Base-by-base conservation (phyloP, 345 rosid genomes). In the Litchi chinensis region DNA sequence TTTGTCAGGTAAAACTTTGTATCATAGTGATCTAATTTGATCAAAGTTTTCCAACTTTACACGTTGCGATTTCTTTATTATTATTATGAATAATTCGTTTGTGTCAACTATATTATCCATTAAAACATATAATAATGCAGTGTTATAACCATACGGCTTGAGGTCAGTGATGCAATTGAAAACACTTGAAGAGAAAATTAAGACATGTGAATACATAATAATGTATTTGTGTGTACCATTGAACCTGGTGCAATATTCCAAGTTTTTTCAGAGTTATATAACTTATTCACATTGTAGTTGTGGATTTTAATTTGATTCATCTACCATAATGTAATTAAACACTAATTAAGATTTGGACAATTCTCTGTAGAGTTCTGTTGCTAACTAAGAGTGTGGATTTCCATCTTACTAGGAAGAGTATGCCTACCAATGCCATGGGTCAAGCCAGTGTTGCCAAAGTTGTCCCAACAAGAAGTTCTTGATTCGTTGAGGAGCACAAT, bases 361-460 rank as follows among this genome's bases (percentile, higher is more conserved):
- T 60, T 65, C 75, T 41, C 10, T 24, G 41, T 67, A 44, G 50
- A 62, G 41, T 40, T 15, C 40, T 7, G 59, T 26, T 77, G 65
- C 50, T 44, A 60, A 32, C n/a, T 40, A 67, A 43, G 10, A 64
- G 54, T 79, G 81, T 73, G 94, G 91, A 21, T 89, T 89, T 82
- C 91, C 91, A 6, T 73, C 81, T 77, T 43, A 69, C 28, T 91
- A 92, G 91, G 83, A 83, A 75, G 84, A 86, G 44, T 76, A 71
- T 65, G 79, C 76, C n/a, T 15, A 83, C 44, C 54, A 62, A 64
- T 56, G 0, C 76, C 26, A 12, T 76, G 68, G 12, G n/a, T 18
- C 82, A 81, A 50, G 82, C 74, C n/a, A 68, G 72, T 83, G 37
- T 62, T 24, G 64, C 75, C 26, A 56, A 48, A 64, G 71, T 70